Conservation (phyloP, 805 yeast species). For the Pachysolen tannophilus region DNA sequence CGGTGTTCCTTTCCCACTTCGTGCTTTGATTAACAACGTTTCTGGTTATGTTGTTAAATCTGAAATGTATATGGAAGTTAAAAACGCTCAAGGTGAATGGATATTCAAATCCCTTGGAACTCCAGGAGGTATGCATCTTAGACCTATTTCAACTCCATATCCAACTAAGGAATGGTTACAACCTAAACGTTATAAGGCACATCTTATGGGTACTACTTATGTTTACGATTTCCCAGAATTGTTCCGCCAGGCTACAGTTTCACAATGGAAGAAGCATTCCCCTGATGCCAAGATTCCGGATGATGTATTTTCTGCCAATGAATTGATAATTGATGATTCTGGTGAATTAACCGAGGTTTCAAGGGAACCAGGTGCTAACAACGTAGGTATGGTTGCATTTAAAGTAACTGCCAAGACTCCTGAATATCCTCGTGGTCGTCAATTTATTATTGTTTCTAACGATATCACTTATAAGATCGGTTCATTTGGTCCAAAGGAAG, state of each 20-base stretch:
- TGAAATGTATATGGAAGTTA: constrained; percentile 90
- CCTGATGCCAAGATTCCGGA: constrained; percentile 55
- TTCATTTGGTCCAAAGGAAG: constrained; percentile 97
- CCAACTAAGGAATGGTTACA: constrained; percentile 97
- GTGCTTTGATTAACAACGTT: constrained; percentile 94
- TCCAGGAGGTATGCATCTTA: constrained; percentile 96
- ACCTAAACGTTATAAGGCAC: constrained; percentile 98
- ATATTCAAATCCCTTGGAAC: constrained; percentile 90
- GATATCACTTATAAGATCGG: constrained; percentile 98
- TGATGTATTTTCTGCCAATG: constrained; percentile 70
- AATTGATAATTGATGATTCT: constrained; percentile 78
- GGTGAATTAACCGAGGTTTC: constrained; percentile 78
- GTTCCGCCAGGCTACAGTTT: constrained; percentile 83
- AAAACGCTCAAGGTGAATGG: constrained; percentile 92
- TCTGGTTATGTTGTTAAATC: constrained; percentile 96
- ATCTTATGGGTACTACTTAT: constrained; percentile 95
- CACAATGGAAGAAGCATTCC: constrained; percentile 74
- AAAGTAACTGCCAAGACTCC: constrained; percentile 86
- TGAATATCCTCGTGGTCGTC: constrained; percentile 95
- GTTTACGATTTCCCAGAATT: constrained; percentile 98
- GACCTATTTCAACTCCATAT: constrained; percentile 92
- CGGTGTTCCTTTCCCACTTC: constrained; percentile 88
- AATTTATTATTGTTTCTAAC: constrained; percentile 86
- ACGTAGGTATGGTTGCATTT: constrained; percentile 97
- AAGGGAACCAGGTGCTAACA: constrained; percentile 95